These are phyloP conservation scores for Colletotrichum kahawae DNA, from an alignment of 2,329 filamentous ascomycete genomes.

Conservation along the genomic window DNA sequence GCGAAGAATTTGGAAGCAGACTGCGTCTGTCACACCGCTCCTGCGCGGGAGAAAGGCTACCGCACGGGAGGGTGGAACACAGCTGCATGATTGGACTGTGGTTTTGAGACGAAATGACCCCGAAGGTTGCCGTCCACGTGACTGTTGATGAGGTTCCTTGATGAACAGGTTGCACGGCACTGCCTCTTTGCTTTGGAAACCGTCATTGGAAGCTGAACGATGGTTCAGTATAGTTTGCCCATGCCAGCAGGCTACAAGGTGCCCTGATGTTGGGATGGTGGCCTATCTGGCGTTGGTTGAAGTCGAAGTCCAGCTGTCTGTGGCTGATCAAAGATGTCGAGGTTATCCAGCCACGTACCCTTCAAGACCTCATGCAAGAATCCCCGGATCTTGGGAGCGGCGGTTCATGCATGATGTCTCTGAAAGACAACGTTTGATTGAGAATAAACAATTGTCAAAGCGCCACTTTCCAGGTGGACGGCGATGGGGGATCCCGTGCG, in stretches of 20 bases:
- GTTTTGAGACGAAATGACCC: neutral
- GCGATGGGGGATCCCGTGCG: neutral
- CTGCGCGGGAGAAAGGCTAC: neutral
- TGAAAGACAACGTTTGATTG: neutral
- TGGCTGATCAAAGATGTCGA: neutral
- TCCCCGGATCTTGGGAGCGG: neutral
- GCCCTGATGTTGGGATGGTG: neutral
- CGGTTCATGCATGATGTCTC: conserved; percentile 1
- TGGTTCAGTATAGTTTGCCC: neutral
- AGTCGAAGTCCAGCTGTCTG: neutral
- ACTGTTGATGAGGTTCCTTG: neutral
- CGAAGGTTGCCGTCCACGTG: neutral
- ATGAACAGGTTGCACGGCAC: neutral
- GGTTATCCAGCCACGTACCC: neutral
- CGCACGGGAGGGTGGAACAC: neutral
- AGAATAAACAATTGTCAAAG: neutral
- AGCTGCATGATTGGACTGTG: neutral
- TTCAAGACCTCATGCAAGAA: neutral
- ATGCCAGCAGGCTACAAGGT: neutral
- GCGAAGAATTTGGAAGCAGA: neutral
- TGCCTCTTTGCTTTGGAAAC: neutral
- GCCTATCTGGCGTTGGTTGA: too few species aligned
- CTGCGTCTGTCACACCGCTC: neutral
- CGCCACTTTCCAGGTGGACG: neutral
- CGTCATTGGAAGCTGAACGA: neutral